These are phyloP conservation scores for Leccinum truebloodii DNA, from an alignment of 768 basidiomycete species.

Conservation along the genomic window DNA sequence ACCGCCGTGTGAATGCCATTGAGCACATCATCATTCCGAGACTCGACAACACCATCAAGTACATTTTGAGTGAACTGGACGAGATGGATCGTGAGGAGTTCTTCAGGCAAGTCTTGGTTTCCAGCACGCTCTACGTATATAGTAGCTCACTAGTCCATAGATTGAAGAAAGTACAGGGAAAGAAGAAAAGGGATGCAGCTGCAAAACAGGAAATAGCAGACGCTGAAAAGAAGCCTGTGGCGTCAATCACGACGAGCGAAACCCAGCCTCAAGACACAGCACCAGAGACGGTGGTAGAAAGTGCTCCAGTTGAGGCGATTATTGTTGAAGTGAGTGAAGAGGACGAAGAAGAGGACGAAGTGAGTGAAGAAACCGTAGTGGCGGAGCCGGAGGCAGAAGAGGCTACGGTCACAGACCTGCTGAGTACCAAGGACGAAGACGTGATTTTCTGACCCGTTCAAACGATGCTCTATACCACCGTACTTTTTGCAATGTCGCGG, in stretches of 20 bases:
- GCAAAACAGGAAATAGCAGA: slow-evolving; percentile 17
- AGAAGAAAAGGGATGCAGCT: slow-evolving; percentile 84
- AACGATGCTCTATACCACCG: slow-evolving; percentile 15
- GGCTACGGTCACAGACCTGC: slow-evolving; percentile 53
- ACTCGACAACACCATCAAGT: slow-evolving; percentile 96
- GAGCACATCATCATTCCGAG: slow-evolving; percentile 96
- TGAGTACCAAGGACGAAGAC: slow-evolving; percentile 88
- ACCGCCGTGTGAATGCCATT: slow-evolving; percentile 97
- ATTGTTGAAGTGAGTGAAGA: slow-evolving; percentile 9
- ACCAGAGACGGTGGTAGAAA: neutral
- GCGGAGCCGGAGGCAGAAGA: slow-evolving; percentile 29
- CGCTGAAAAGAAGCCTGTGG: slow-evolving; percentile 8
- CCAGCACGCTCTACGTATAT: neutral
- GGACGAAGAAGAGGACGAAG: slow-evolving; percentile 32
- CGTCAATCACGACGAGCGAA: slow-evolving; percentile 3
- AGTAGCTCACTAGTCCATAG: slow-evolving; percentile 40
- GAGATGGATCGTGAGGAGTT: slow-evolving; percentile 98
- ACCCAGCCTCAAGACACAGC: slow-evolving; percentile 11
- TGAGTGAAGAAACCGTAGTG: slow-evolving; percentile 12
- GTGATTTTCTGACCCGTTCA: slow-evolving; percentile 74
- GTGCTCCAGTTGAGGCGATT: too few species aligned
- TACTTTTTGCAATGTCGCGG: slow-evolving; percentile 5
- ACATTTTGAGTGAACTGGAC: slow-evolving; percentile 95
- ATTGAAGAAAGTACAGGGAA: slow-evolving; percentile 95
- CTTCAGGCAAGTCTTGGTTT: slow-evolving; percentile 60